Conservation (phyloP, 2,329 filamentous ascomycete genomes). For the Alternaria angustiovoidea region DNA sequence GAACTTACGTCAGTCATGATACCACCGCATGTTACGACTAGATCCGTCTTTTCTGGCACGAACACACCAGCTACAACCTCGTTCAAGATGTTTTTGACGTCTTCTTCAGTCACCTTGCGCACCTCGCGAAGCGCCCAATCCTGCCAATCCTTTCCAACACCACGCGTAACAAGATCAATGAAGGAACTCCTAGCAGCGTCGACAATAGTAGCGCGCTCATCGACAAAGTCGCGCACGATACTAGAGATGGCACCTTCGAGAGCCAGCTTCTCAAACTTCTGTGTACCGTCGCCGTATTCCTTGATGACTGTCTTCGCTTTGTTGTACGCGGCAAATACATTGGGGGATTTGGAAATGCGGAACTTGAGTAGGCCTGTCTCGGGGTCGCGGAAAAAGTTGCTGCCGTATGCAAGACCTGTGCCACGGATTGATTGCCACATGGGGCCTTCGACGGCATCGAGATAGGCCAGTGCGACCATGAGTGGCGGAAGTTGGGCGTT, state of each 20-base stretch:
- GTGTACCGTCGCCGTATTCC: constrained; percentile 75
- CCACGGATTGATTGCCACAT: constrained; percentile 94
- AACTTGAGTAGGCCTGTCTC: constrained; percentile 84
- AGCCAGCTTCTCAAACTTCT: constrained; percentile 78
- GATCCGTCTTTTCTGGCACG: constrained; percentile 78
- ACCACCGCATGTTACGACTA: constrained; percentile 87
- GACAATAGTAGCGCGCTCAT: constrained; percentile 86
- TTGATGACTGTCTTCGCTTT: constrained; percentile 78
- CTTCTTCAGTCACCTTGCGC: constrained; percentile 74
- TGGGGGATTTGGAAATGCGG: constrained; percentile 87
- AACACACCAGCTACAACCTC: constrained; percentile 84
- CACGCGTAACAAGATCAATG: constrained; percentile 78
- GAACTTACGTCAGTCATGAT: constrained; percentile 81
- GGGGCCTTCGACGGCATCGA: constrained; percentile 92
- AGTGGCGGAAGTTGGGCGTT: constrained; percentile 83
- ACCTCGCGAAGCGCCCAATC: constrained; percentile 79
- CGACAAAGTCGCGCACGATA: constrained; percentile 85
- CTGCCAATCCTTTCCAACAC: constrained; percentile 78
- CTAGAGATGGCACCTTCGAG: constrained; percentile 90
- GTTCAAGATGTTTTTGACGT: constrained; percentile 77
- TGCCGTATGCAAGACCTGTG: constrained; percentile 91
- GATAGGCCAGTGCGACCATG: constrained; percentile 87
- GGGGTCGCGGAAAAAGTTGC: constrained; percentile 77
- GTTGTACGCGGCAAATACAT: constrained; percentile 84
- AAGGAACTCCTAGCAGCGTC: constrained; percentile 85